Base-by-base conservation (phyloP, 805 yeast species). In the Dipodascus albidus region DNA sequence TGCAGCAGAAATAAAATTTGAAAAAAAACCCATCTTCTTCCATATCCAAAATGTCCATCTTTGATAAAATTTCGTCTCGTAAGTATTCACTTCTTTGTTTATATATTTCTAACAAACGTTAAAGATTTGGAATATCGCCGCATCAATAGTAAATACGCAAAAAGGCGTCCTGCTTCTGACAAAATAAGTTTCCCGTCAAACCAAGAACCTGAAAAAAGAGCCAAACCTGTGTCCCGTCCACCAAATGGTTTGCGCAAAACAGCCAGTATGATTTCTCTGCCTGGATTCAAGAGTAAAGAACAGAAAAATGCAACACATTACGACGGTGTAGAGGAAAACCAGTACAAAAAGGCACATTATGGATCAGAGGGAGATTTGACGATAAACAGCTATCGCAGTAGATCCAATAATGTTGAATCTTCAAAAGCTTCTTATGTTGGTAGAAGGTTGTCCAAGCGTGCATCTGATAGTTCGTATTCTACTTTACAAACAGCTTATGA, bases 401-500 rank as follows among this genome's bases (percentile, higher is more conserved):
- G 33, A 27, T 11, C 44, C n/a, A 17, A 19, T 6, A 14, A 38
- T 14, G 15, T 38, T n/a, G 44, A 38, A 19, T 38, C 44, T 38
- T 38, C 44, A 11, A 38, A 38, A 38, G 44, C 44, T 38, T 38
- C 44, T 11, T 38, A 38, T 17, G 44, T 38, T 19, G n/a, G n/a
- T 17, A 14, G 44, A 14, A 14, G 44, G n/a, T 19, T 38, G 9
- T 38, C 44, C 15, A 11, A 4, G 17, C 9, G 44, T 3, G 20
- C 20, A 6, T 17, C 17, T 38, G 17, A 14, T 11, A 14, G 44
- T 4, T n/a, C 20, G 9, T 38, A 14, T n/a, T 17, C 20, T 14
- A 14, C 44, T n/a, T 60, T 58, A 56, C 54, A 47, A 38, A 52
- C 54, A 44, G 55, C 33, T 15, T 21, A 51, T 44, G 22, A 54